phyloP scores from a whole-genome alignment of 176 grass and related monocot genomes.

The Puya raimondii region DNA sequence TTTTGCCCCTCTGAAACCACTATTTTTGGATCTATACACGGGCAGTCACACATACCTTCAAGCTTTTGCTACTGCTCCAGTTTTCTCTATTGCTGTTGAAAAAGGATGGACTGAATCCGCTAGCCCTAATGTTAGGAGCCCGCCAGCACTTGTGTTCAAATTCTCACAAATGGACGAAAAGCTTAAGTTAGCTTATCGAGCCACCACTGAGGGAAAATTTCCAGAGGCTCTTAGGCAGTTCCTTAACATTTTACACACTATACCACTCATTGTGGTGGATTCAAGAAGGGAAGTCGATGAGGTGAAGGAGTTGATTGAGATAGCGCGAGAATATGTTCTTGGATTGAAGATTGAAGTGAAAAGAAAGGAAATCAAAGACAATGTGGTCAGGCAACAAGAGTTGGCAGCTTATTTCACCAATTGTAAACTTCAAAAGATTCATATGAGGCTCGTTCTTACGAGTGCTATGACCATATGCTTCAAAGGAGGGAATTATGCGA shows the following conservation, averaged over 20 bases:
- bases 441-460: slow-evolving; percentile 58
- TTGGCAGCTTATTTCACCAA: slow-evolving; percentile 83
- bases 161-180: slow-evolving; percentile 91
- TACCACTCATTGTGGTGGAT: slow-evolving; percentile 83
- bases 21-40: slow-evolving; percentile 66
- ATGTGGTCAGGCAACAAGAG: slow-evolving; percentile 47
- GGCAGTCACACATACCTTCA: slow-evolving; percentile 73
- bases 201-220: slow-evolving; percentile 87
- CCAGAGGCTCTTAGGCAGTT: slow-evolving; percentile 76
- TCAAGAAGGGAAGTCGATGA: slow-evolving; percentile 96
- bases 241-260: slow-evolving; percentile 66
- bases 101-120: slow-evolving; percentile 83
- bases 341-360: slow-evolving; percentile 86
- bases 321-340: slow-evolving; percentile 76
- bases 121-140: slow-evolving; percentile 79
- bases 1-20: slow-evolving; percentile 63
- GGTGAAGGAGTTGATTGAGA: slow-evolving; percentile 88
- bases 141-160: slow-evolving; percentile 78
- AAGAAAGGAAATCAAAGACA: slow-evolving; percentile 67
- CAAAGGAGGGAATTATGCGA: slow-evolving; percentile 54
- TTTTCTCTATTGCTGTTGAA: slow-evolving; percentile 76
- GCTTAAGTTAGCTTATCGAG: slow-evolving; percentile 75
- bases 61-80: slow-evolving; percentile 47
- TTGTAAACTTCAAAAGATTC: slow-evolving; percentile 79
- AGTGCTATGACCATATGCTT: slow-evolving; percentile 82